phyloP scores from a whole-genome alignment of 2,329 filamentous ascomycete genomes.

The Didymella glomerata region DNA sequence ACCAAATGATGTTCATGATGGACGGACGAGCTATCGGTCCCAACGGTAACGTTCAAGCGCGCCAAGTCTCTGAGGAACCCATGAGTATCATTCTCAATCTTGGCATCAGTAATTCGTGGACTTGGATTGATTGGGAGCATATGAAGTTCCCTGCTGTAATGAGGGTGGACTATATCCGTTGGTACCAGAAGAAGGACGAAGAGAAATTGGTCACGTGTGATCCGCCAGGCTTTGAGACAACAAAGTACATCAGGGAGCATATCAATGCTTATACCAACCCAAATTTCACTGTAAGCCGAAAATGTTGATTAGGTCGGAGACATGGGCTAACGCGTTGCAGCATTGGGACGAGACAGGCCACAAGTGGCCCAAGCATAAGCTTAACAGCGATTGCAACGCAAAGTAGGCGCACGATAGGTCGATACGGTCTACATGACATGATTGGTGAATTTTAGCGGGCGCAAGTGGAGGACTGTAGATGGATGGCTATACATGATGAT shows the following conservation, averaged over 20 bases:
- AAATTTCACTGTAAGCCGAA: constrained; percentile 59
- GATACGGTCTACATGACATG: not conserved
- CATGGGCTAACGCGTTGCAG: constrained; percentile 27
- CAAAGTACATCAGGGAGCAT: constrained; percentile 60
- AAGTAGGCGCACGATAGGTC: not conserved
- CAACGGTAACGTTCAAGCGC: constrained; percentile 62
- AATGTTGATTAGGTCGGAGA: not conserved
- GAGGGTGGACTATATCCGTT: constrained; percentile 64
- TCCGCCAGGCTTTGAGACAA: constrained; percentile 62
- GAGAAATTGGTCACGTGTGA: constrained; percentile 62
- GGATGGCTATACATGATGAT: constrained; percentile 43
- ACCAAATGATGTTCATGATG: constrained; percentile 61
- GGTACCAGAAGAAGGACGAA: constrained; percentile 62
- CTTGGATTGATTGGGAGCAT: constrained; percentile 55
- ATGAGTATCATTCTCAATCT: constrained; percentile 64
- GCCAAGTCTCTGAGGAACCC: constrained; percentile 62
- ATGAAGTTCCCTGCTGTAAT: constrained; percentile 62
- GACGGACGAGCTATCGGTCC: constrained; percentile 62
- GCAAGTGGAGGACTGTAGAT: constrained; percentile 9
- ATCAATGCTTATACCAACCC: constrained; percentile 59
- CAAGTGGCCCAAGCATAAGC: constrained; percentile 55
- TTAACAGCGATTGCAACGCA: constrained; percentile 52
- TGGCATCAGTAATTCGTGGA: constrained; percentile 61
- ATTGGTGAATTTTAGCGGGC: constrained; percentile 14
- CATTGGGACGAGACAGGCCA: constrained; percentile 47